A percentile compares a stretch with the other conserved stretches of the same genome.
Conservation (phyloP, 192 early-diverging fungal genomes). For the Gaertneriomyces sp. region DNA sequence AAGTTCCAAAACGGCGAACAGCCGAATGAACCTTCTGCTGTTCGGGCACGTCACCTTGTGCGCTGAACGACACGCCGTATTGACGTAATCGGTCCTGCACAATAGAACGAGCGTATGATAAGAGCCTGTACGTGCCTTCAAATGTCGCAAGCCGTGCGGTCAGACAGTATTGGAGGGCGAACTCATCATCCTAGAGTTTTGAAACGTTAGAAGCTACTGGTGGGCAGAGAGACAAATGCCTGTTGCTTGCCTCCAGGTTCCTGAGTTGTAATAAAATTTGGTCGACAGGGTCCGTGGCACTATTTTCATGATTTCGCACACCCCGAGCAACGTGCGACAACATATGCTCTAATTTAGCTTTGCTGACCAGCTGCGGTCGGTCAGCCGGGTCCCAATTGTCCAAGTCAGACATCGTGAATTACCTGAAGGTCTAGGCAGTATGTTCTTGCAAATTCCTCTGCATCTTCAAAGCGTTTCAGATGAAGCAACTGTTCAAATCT, state of each 20-base stretch:
- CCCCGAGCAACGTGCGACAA: not conserved
- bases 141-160: conserved; percentile 1
- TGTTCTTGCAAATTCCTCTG: conserved; percentile 27
- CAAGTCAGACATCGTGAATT: conserved; percentile 26
- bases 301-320: not conserved
- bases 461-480: conserved; percentile 33
- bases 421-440: conserved; percentile 36
- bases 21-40: conserved; percentile 21
- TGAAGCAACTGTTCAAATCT: conserved; percentile 30
- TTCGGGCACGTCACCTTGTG: not conserved
- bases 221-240: no score
- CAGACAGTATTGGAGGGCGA: conserved; percentile 26
- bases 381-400: conserved; percentile 31
- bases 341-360: conserved; percentile 27
- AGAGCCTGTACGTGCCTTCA: conserved; percentile 18
- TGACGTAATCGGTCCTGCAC: not conserved
- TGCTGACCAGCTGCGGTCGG: conserved; percentile 9
- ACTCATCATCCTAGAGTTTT: conserved; percentile 23
- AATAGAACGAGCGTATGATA: conserved; percentile 21
- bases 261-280: not conserved
- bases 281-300: not conserved
- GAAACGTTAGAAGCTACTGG: no score
- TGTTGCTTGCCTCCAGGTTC: conserved; percentile 12
- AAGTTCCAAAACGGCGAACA: conserved; percentile 35
- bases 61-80: not conserved